phyloP scores from a whole-genome alignment of 2,329 filamentous ascomycete species.

The Beauveria sp. region DNA sequence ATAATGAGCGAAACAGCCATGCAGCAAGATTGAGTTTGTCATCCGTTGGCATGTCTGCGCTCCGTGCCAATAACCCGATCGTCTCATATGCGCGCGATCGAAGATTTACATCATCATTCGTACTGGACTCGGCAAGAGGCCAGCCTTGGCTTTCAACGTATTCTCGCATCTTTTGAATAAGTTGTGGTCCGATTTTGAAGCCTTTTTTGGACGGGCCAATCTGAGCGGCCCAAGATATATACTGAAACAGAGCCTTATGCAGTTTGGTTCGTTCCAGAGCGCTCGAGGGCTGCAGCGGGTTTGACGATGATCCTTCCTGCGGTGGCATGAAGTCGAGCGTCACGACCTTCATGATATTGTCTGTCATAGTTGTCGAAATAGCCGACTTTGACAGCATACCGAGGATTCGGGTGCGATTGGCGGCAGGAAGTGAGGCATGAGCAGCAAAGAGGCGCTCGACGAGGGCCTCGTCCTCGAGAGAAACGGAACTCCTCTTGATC shows the following conservation, averaged over 20 bases:
- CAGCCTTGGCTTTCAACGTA: slow-evolving; percentile 80
- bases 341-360: slow-evolving; percentile 62
- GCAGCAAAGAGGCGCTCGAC: slow-evolving; percentile 62
- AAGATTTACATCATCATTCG: slow-evolving; percentile 55
- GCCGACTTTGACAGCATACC: slow-evolving; percentile 69
- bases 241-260: slow-evolving; percentile 74
- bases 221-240: slow-evolving; percentile 78
- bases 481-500: slow-evolving; percentile 69
- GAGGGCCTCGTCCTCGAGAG: slow-evolving; percentile 60
- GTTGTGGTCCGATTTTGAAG: slow-evolving; percentile 58
- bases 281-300: slow-evolving; percentile 32
- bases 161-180: slow-evolving; percentile 61
- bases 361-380: slow-evolving; percentile 60
- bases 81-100: slow-evolving; percentile 83
- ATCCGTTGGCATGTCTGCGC: slow-evolving; percentile 47
- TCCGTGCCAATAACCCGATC: slow-evolving; percentile 71
- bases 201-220: slow-evolving; percentile 53
- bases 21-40: slow-evolving; percentile 48
- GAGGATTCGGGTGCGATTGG: slow-evolving; percentile 72
- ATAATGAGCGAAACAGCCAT: slow-evolving; percentile 80
- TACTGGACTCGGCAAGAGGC: slow-evolving; percentile 57
- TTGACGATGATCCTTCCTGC: slow-evolving; percentile 3
- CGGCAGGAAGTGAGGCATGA: slow-evolving; percentile 64
- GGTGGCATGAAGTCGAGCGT: slow-evolving; percentile 50
- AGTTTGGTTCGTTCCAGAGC: slow-evolving; percentile 73